Base-by-base conservation (phyloP, 2,329 filamentous ascomycete genomes). In the Decorospora gaudefroyi region DNA sequence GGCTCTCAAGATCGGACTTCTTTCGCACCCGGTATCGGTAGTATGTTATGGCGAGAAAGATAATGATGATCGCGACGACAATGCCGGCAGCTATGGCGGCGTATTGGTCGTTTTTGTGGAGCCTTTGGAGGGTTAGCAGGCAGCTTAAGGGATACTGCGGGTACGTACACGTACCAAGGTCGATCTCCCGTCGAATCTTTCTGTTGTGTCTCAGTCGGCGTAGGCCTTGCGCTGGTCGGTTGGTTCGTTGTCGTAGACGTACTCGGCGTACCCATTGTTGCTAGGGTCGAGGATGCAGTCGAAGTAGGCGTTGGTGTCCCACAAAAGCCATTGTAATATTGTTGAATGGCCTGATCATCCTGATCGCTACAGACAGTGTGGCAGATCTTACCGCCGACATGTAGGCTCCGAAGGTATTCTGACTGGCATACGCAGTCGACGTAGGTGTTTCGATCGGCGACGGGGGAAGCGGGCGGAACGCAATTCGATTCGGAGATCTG, bases 11-110 rank as follows among this genome's bases (percentile, higher is more conserved):
- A 10, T 23, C 18, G 6, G 6, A 11, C 7, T 30, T 42, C 5
- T 28, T 15, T 2, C 12, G 18, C 6, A n/a, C 25, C 28, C 28
- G 38, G 27, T 34, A 40, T 12, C 12, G 21, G 29, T 11, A 11
- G 17, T 10, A 12, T 12, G 13, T 5, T 10, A 26, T 16, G 3
- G 10, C 12, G 8, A 26, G 4, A 4, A 47, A 12, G 10, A 47
- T 25, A 35, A 76, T 76, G 10, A 78, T 72, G 49, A 95, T 87
- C 39, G 76, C 85, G 47, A 92, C 74, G 29, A 85, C 78, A 18
- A 95, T 77, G 50, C 92, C 74, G 53, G 90, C 84, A 39, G 93
- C 77, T 78, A 93, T 89, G 51, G 92, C 78, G 31, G 95, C 81
- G 88, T 88, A 95, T 74, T 84, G 79, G 75, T 82, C 89, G 69